These are phyloP conservation scores for Verticillium isaacii DNA, from an alignment of 2,329 filamentous ascomycete genomes.

Conservation along the genomic window DNA sequence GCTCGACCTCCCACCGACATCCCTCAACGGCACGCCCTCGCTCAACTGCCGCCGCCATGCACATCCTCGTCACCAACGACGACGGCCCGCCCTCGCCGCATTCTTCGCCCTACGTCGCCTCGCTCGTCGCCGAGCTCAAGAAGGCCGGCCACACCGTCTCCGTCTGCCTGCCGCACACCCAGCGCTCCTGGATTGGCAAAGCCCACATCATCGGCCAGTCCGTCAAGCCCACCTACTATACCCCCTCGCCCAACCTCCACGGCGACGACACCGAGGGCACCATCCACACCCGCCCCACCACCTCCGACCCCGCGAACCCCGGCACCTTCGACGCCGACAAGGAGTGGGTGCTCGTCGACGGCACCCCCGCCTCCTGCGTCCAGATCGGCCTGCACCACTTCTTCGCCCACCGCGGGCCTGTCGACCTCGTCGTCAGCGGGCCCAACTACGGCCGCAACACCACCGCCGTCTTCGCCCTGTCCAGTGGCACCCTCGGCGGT, in stretches of 20 bases:
- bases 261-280: constrained; percentile 54
- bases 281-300: constrained; percentile 52
- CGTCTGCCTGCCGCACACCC: constrained; percentile 83
- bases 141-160: constrained; percentile 79
- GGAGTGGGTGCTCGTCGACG: constrained; percentile 79
- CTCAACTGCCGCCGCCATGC: constrained; percentile 36
- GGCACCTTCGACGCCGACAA: constrained; percentile 46
- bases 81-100: constrained; percentile 75
- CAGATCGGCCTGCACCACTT: constrained; percentile 81
- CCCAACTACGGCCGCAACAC: constrained; percentile 83
- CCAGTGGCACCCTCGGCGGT: constrained; percentile 71
- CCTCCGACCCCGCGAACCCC: constrained; percentile 24
- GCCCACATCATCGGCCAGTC: constrained; percentile 92
- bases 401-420: constrained; percentile 64
- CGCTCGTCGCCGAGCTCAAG: constrained; percentile 66
- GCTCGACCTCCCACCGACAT: too few relatives aligned
- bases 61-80: constrained; percentile 69
- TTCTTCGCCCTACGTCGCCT: constrained; percentile 77
- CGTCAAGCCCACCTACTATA: constrained; percentile 80
- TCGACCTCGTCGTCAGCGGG: constrained; percentile 74
- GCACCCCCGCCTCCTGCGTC: constrained; percentile 74
- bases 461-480: constrained; percentile 73
- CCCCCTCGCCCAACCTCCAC: constrained; percentile 42
- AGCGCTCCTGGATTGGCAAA: constrained; percentile 98
- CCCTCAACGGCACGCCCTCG: too few relatives aligned